phyloP scores from a whole-genome alignment of 148 eudicot species.

The Fallopia convolvulus region DNA sequence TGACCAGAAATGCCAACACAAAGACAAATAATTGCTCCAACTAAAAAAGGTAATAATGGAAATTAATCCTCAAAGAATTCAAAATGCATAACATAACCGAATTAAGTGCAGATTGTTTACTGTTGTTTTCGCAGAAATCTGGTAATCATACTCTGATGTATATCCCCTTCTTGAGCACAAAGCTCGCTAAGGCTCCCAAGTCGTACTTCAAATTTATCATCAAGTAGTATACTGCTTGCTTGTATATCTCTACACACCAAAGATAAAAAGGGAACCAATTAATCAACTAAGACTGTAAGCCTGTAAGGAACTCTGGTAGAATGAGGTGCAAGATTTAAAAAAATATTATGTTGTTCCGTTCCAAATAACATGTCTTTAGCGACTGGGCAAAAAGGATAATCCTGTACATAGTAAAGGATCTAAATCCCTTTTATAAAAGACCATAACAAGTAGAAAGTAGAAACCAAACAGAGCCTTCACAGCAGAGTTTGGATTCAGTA shows the following conservation, averaged over 20 bases:
- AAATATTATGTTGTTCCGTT: not conserved
- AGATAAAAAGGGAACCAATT: not conserved
- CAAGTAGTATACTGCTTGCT: conserved; percentile 96
- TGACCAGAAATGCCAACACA: too few relatives aligned
- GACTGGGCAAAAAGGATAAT: not conserved
- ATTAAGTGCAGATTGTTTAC: conserved; percentile 37
- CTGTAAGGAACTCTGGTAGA: not conserved
- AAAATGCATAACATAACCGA: not conserved
- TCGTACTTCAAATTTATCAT: conserved; percentile 96
- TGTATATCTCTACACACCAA: conserved; percentile 66
- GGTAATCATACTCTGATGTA: conserved; percentile 67
- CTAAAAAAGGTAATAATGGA: not conserved
- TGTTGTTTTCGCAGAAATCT: conserved; percentile 71
- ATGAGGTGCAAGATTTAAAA: not conserved
- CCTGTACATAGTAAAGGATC: not conserved
- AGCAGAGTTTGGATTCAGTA: not conserved
- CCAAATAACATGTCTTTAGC: not conserved
- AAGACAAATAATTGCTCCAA: not conserved
- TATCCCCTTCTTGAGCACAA: conserved; percentile 77
- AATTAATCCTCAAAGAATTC: not conserved
- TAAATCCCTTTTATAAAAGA: not conserved
- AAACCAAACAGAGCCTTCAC: not conserved
- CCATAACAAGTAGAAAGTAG: not conserved
- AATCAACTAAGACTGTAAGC: not conserved
- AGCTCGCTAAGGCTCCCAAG: conserved; percentile 84